Evolutionary conservation across 345 rosid genomes (phyloP), one percentile per base, ranked within the genome.

Genomic region (Acer saccharum): DNA sequence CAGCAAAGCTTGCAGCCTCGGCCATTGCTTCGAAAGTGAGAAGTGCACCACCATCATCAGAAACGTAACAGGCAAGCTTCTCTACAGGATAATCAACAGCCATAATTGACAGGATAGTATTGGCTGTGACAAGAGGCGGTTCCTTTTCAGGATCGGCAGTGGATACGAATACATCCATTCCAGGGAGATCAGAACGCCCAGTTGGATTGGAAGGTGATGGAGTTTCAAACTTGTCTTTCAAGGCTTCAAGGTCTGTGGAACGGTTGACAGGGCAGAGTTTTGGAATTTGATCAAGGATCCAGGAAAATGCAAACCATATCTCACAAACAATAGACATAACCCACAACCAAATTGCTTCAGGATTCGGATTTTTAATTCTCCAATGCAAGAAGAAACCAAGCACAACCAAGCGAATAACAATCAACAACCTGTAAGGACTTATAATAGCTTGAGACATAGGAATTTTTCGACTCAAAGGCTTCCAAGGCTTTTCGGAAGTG

Each of bases 1-100:
- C 98, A 0, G 98, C 99, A 65, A 94, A 96, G 83, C 97, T 94
- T 1, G 95, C 94, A 11, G 98, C 98, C 89, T 96, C 99, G 0
- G 99, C 98, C 99, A 96, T 92, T 2, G 98, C 98, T 85, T 96
- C 99, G 25, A 96, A 96, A 0, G 95, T 91, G 14, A 96, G 90
- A 39, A 96, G 92, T n/a, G 99, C 97, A 0, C 97, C 99, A 10
- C 99, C 97, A 39, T 96, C 99, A 52, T 96, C 98, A 4, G 98
- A 96, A 41, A 92, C 48, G 71, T 96, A 96, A 73, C 99, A 96
- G 0, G 94, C 80, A 4, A 92, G 66, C 83, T 94, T 96, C 74
- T 96, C 98, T 0, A 92, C 97, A 3, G 99, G 99, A 76, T 96
- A 96, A 77, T 96, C 98, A n/a, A 77, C 90, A 0, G 97, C 87